Evolutionary conservation across 441 rosid genomes (phyloP).

Genomic region (Pelargonium myrrhifolium): DNA sequence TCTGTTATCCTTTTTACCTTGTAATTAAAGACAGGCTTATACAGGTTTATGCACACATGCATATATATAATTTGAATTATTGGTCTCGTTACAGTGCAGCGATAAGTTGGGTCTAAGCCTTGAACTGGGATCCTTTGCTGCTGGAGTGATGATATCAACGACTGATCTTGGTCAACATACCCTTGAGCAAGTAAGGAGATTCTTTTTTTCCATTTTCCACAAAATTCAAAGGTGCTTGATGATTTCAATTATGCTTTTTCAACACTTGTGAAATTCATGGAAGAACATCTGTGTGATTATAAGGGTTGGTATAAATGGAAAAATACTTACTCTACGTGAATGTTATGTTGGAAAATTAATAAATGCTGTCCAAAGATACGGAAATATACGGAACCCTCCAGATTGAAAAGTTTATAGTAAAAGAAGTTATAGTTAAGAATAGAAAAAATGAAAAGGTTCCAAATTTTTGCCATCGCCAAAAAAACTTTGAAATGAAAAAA

Average conservation of each 20-base stretch:
- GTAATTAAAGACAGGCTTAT: too few relatives aligned
- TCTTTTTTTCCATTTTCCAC: conserved; percentile 13
- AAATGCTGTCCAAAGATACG: background rate
- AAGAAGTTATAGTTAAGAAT: background rate
- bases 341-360: background rate
- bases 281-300: background rate
- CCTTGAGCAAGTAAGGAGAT: conserved; percentile 77
- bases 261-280: background rate
- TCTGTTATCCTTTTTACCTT: too few relatives aligned
- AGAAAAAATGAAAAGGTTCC: background rate
- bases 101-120: conserved; percentile 94
- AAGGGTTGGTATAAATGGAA: background rate
- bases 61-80: conserved; percentile 15
- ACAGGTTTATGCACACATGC: conserved; percentile 2
- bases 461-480: background rate
- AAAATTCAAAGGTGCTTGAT: conserved; percentile 6
- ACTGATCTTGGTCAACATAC: conserved; percentile 93
- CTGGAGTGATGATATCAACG: conserved; percentile 96
- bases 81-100: conserved; percentile 69
- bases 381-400: too few relatives aligned
- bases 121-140: conserved; percentile 96
- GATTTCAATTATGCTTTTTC: conserved; percentile 5
- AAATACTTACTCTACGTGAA: background rate
- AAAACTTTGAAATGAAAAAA: background rate
- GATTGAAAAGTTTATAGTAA: background rate